Conservation (phyloP, 1,284 basidiomycete genomes). For the Cryptococcus deneoformans region DNA sequence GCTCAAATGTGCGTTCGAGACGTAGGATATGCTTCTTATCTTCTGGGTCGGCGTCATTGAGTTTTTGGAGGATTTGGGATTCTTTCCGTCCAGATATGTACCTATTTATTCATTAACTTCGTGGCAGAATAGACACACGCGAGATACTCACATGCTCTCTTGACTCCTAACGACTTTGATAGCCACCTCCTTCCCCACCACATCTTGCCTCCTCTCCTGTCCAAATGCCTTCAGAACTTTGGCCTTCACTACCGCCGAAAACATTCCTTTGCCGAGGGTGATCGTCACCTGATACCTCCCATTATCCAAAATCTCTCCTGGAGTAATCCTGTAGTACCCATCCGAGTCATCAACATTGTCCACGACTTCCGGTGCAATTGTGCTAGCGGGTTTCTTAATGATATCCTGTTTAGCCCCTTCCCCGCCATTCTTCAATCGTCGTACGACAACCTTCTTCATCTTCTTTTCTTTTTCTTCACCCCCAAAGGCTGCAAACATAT, state of each 20-base stretch:
- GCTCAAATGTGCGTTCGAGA: slow-evolving; percentile 90
- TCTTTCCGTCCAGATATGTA: slow-evolving; percentile 95
- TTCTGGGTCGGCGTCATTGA: slow-evolving; percentile 85
- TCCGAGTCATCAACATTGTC: slow-evolving; percentile 73
- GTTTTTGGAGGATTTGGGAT: slow-evolving; percentile 78
- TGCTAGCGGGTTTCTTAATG: slow-evolving; percentile 57
- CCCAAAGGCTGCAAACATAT: slow-evolving; percentile 78
- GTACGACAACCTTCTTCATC: slow-evolving; percentile 53
- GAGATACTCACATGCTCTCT: slow-evolving; percentile 79
- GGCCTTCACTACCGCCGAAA: slow-evolving; percentile 91
- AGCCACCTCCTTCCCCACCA: slow-evolving; percentile 74
- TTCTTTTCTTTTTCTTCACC: slow-evolving; percentile 57
- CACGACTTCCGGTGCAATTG: slow-evolving; percentile 52
- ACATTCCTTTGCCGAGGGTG: slow-evolving; percentile 96
- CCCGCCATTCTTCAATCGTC: slow-evolving; percentile 52
- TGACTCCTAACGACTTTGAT: slow-evolving; percentile 97
- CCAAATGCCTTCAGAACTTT: slow-evolving; percentile 71
- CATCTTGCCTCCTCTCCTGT: slow-evolving; percentile 53
- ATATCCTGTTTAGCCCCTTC: slow-evolving; percentile 74
- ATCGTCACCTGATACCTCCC: slow-evolving; percentile 94
- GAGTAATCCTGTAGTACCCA: slow-evolving; percentile 92
- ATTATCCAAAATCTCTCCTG: slow-evolving; percentile 90
- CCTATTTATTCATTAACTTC: slow-evolving; percentile 53
- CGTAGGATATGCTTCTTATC: slow-evolving; percentile 96
- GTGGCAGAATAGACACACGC: neutral